These are phyloP conservation scores for Byssoonygena ceratinophila DNA, from an alignment of 2,329 filamentous ascomycete genomes.

Conservation along the genomic window DNA sequence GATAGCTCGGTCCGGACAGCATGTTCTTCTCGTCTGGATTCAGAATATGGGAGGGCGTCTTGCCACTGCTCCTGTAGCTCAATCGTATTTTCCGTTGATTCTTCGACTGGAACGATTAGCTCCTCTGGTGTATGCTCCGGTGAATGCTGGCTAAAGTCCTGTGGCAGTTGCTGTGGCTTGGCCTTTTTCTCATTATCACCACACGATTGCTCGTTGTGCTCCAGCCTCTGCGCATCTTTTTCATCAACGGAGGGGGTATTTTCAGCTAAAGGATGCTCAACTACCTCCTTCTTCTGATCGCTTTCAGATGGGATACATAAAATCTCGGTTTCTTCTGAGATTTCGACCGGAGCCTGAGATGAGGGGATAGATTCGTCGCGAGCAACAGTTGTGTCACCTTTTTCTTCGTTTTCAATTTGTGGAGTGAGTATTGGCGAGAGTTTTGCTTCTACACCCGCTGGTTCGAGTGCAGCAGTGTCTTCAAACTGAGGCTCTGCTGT, in stretches of 20 bases:
- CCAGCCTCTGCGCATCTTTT: not conserved
- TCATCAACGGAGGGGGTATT: constrained; percentile 11
- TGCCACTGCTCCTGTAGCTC: too few relatives aligned
- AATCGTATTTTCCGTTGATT: too few relatives aligned
- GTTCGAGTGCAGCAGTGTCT: not conserved
- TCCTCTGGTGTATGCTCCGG: too few relatives aligned
- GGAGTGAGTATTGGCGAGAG: not conserved
- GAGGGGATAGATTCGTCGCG: not conserved
- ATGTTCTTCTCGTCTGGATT: too few relatives aligned
- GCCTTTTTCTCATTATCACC: not conserved
- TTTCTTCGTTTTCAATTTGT: not conserved
- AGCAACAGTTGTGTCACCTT: not conserved
- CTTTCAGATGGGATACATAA: not conserved
- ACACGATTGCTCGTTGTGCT: not conserved
- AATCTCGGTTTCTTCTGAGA: constrained; percentile 11
- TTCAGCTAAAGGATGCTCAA: constrained; percentile 1
- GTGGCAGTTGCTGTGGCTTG: not conserved
- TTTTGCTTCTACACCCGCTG: not conserved
- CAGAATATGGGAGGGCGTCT: too few relatives aligned
- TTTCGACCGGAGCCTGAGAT: not conserved
- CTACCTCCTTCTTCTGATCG: not conserved
- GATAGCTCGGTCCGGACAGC: too few relatives aligned
- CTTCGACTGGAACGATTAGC: too few relatives aligned
- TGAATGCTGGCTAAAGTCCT: too few relatives aligned
- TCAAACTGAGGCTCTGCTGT: not conserved